These are phyloP conservation scores for Phytophthora uliginosa DNA, from an alignment of 352 stramenopile genomes.

Conservation along the genomic window DNA sequence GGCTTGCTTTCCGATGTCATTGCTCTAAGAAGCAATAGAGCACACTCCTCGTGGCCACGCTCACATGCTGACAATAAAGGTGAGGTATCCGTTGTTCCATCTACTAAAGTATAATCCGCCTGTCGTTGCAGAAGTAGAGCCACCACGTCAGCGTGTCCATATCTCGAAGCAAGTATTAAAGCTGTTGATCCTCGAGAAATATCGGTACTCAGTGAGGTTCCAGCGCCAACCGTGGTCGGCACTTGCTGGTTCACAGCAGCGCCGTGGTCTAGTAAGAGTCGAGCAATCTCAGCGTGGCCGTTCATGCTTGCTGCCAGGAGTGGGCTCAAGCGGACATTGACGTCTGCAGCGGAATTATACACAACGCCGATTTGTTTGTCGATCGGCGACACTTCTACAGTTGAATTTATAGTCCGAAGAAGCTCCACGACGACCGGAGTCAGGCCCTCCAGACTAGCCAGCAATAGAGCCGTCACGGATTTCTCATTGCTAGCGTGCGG, in stretches of 20 bases:
- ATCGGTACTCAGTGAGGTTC: neutral
- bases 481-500: slow-evolving; percentile 71
- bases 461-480: slow-evolving; percentile 71
- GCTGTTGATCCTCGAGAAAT: slow-evolving; percentile 17
- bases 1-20: slow-evolving; percentile 12
- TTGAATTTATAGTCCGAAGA: slow-evolving; percentile 27
- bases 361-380: slow-evolving; percentile 74
- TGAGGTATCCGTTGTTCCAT: slow-evolving; percentile 54
- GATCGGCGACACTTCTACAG: slow-evolving; percentile 15
- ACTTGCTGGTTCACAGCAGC: slow-evolving; percentile 34
- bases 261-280: slow-evolving; percentile 54
- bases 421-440: slow-evolving; percentile 52
- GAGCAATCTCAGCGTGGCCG: slow-evolving; percentile 66
- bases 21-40: slow-evolving; percentile 48
- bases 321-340: slow-evolving; percentile 68
- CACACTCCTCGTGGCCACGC: slow-evolving; percentile 58
- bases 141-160: slow-evolving; percentile 91
- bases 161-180: slow-evolving; percentile 93
- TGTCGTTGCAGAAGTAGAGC: slow-evolving; percentile 70
- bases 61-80: slow-evolving; percentile 71
- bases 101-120: slow-evolving; percentile 44
- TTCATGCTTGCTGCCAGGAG: slow-evolving; percentile 81
- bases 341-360: slow-evolving; percentile 74
- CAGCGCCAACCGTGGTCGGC: slow-evolving; percentile 9
- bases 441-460: slow-evolving; percentile 80